Evolutionary conservation across 225 moss, liverwort and hornwort species (phyloP), one percentile per base, ranked within the genome.

Genomic region (Bryoerythrophyllum caledonicum): DNA sequence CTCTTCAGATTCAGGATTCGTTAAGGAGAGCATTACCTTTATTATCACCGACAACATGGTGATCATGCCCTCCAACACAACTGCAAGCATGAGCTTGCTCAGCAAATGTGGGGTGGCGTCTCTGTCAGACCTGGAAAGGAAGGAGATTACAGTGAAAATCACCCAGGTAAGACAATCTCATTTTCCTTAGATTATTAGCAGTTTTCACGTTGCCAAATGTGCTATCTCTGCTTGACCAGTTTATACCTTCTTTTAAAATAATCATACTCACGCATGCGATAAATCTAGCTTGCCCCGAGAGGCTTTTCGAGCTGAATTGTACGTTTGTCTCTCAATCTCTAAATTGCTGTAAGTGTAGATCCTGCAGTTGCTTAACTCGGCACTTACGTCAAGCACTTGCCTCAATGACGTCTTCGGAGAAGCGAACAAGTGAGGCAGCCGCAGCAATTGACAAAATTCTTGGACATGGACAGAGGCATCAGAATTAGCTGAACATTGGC

Each of bases 361-460:
- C 4, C 25, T 82, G 10, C 30, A 52, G 52, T 53, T 78, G 26
- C 70, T 82, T 2, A 68, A 59, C 3, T 20, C 70, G 25, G 59
- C 74, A n/a, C 24, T 78, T 10, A 8, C 25, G 0, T 78, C 82
- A 28, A 74, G 0, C 17, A 70, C 3, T n/a, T 78, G 78, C 1
- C 78, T 82, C 8, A 74, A 52, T 26, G 69, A 82, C 4, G 60
- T 74, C 19, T 70, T 82, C 8, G 48, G 44, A 59, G 59, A 26
- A 27, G 19, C 28, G 25, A 71, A 7, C 1, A 46, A 49, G 17
- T 27, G 32, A 53, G 3, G 34, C 23, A 7, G 37, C 12, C 4
- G 23, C 37, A 16, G 4, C 55, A 54, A 37, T 46, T 46, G 15
- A n/a, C 32, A n/a, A n/a, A n/a, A 55, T 38, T 23, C 32, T 8